A percentile compares a stretch with the other conserved stretches of the same genome.
Evolutionary conservation across 2,329 filamentous ascomycete species (phyloP).

Genomic region (Aspergillus ustus): DNA sequence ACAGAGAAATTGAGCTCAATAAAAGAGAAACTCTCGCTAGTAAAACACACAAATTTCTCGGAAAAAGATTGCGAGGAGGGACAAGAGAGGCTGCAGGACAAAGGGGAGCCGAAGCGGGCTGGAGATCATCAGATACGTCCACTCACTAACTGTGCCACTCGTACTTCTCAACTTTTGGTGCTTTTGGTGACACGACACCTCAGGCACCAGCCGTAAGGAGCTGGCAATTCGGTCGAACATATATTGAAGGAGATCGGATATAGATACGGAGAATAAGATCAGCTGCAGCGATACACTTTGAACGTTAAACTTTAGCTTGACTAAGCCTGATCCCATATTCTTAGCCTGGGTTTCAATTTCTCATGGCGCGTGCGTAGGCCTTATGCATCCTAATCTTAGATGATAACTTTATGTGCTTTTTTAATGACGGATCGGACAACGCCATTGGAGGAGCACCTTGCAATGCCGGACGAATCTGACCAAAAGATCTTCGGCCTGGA

Average conservation of each 20-base stretch:
- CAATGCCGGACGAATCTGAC: background rate
- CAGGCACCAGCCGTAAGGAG: background rate
- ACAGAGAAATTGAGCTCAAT: background rate
- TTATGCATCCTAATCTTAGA: background rate
- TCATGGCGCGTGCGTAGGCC: background rate
- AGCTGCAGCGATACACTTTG: background rate
- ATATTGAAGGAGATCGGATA: too few relatives aligned
- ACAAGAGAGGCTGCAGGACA: background rate
- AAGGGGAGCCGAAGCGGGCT: background rate
- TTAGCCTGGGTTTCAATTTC: background rate
- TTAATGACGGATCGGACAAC: background rate
- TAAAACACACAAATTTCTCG: background rate
- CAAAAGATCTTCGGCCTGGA: background rate
- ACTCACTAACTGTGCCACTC: background rate
- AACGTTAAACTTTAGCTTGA: background rate
- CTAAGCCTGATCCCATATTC: background rate
- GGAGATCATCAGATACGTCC: background rate
- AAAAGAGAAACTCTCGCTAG: background rate
- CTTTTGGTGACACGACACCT: background rate
- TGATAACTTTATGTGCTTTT: background rate
- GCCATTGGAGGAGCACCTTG: background rate
- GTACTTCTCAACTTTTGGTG: background rate
- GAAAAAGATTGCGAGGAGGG: slow-evolving; percentile 4
- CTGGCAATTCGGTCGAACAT: background rate
- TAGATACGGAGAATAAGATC: background rate